These are phyloP conservation scores for Crithidia mellificae DNA, from an alignment of 208 protist genomes.

Conservation along the genomic window DNA sequence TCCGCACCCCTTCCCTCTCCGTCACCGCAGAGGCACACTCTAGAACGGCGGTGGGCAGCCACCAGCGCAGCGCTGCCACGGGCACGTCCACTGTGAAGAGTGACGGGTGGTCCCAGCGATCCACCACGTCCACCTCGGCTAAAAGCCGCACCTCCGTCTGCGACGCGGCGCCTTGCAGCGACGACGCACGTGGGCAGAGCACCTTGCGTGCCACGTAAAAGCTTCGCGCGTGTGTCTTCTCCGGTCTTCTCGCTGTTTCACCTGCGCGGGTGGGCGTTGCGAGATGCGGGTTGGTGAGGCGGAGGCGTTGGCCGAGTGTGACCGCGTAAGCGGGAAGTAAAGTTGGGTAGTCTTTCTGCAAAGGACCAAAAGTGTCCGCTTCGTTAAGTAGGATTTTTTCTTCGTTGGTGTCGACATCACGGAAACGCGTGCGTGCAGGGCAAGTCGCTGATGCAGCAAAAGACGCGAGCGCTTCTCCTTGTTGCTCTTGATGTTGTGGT, in stretches of 20 bases:
- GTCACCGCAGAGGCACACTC: background rate
- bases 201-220: constrained; percentile 73
- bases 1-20: background rate
- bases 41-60: constrained; percentile 8
- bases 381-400: background rate
- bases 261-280: background rate
- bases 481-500: too few species aligned
- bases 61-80: constrained; percentile 18
- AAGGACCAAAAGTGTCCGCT: background rate
- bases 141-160: constrained; percentile 32
- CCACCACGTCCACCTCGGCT: constrained; percentile 59
- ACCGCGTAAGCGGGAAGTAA: constrained; percentile 63
- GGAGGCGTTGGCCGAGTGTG: constrained; percentile 74
- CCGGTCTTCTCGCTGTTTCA: background rate
- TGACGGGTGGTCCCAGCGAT: constrained; percentile 54
- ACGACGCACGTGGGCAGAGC: constrained; percentile 18
- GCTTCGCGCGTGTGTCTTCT: background rate
- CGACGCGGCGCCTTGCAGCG: background rate
- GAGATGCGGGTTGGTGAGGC: constrained; percentile 13
- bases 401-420: constrained; percentile 39
- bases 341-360: constrained; percentile 26
- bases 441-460: too few species aligned
- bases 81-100: constrained; percentile 29
- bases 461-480: too few species aligned
- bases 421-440: constrained; percentile 48